These are phyloP conservation scores for Trichoderma lentiforme DNA, from an alignment of 2,329 filamentous ascomycete genomes.

Conservation along the genomic window DNA sequence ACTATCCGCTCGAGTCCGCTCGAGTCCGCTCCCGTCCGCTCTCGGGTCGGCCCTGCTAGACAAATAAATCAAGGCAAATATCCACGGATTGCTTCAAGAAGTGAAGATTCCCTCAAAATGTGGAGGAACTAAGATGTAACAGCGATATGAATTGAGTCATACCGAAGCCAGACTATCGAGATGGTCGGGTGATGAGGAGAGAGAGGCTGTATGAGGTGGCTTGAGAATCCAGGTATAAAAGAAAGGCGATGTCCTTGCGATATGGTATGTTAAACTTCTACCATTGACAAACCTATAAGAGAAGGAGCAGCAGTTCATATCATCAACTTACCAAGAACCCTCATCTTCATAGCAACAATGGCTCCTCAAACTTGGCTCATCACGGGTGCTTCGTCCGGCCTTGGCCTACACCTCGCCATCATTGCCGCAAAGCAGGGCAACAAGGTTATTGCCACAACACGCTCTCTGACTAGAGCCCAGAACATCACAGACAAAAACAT, in stretches of 20 bases:
- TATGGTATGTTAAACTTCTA: background rate
- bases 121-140: background rate
- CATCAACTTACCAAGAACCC: background rate
- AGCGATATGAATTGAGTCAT: background rate
- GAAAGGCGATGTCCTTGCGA: background rate
- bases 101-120: background rate
- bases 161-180: background rate
- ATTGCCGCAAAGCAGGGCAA: conserved; percentile 10
- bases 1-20: conserved; percentile 9
- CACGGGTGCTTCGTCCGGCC: conserved; percentile 11
- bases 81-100: background rate
- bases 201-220: background rate
- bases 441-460: conserved; percentile 10
- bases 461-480: background rate
- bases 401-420: conserved; percentile 5
- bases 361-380: conserved; percentile 14
- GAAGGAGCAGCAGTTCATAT: too few species aligned
- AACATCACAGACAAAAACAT: background rate
- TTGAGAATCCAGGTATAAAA: conserved; percentile 4
- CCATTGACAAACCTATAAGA: background rate
- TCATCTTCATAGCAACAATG: background rate
- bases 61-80: background rate
- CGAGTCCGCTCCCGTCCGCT: background rate
- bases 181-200: background rate
- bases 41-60: background rate